Conservation (phyloP, 768 basidiomycete species). For the Calvatia gigantea region DNA sequence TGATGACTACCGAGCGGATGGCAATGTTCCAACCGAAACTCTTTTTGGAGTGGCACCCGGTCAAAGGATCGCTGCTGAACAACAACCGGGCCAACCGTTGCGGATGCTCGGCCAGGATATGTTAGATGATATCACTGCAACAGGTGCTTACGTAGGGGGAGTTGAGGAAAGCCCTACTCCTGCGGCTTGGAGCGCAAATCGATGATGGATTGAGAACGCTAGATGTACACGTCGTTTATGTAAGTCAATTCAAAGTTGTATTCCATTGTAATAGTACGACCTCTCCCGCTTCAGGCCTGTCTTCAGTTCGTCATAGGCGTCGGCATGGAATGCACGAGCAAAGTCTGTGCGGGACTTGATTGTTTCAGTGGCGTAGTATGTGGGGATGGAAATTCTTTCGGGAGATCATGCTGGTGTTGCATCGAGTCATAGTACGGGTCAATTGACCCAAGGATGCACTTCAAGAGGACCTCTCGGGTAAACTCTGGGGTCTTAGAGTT, state of each 20-base stretch:
- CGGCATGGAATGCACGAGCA: background rate
- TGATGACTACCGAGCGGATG: conserved; percentile 36
- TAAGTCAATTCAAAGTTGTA: background rate
- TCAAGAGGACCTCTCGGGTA: conserved; percentile 6
- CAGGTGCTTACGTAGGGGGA: conserved; percentile 51
- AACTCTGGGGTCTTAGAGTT: background rate
- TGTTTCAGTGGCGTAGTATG: background rate
- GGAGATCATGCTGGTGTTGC: background rate
- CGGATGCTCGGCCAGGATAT: conserved; percentile 62
- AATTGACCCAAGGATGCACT: conserved; percentile 10
- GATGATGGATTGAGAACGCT: background rate
- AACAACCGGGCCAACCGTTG: conserved; percentile 31
- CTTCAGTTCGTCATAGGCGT: background rate
- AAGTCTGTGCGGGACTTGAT: background rate
- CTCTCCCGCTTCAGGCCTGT: background rate
- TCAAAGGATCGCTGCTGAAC: conserved; percentile 31
- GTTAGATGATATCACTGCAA: conserved; percentile 60
- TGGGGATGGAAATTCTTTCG: background rate
- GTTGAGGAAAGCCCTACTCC: conserved; percentile 70
- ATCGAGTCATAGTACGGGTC: conserved; percentile 4
- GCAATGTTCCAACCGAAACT: conserved; percentile 55
- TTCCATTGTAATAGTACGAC: background rate
- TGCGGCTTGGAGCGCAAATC: conserved; percentile 25
- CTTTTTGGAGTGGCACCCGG: conserved; percentile 67
- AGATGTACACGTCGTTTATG: conserved; percentile 2